These are phyloP conservation scores for Trichoderma harzianum DNA, from an alignment of 2,329 filamentous ascomycete species.

Conservation along the genomic window DNA sequence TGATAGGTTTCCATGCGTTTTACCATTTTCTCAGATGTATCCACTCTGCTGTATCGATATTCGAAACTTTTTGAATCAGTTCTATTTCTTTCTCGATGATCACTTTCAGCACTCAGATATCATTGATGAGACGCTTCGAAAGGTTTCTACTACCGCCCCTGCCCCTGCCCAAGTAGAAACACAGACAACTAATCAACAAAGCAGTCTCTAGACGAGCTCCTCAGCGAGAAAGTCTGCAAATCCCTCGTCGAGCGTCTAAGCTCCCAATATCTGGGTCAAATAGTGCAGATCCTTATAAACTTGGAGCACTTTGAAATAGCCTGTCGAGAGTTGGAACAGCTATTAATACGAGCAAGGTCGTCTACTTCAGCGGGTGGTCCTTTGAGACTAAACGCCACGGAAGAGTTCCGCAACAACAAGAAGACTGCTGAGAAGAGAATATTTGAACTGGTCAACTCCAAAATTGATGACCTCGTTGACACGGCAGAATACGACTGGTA, in stretches of 20 bases:
- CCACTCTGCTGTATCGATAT: slow-evolving; percentile 98
- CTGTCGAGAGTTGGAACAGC: slow-evolving; percentile 81
- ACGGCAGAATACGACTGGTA: slow-evolving; percentile 96
- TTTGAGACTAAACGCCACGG: slow-evolving; percentile 76
- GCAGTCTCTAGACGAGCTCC: slow-evolving; percentile 87
- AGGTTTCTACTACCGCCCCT: slow-evolving; percentile 43
- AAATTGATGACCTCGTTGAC: slow-evolving; percentile 95
- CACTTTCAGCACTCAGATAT: slow-evolving; percentile 87
- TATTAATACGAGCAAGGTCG: slow-evolving; percentile 80
- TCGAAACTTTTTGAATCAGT: slow-evolving; percentile 94
- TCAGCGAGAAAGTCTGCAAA: slow-evolving; percentile 87
- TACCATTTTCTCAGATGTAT: slow-evolving; percentile 99
- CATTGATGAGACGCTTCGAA: slow-evolving; percentile 86
- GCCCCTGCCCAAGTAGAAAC: neutral
- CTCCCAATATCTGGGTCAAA: slow-evolving; percentile 94
- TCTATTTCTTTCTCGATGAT: slow-evolving; percentile 96
- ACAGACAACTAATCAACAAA: neutral
- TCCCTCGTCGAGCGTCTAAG: slow-evolving; percentile 82
- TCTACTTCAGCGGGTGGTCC: slow-evolving; percentile 77
- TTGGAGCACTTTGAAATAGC: slow-evolving; percentile 95
- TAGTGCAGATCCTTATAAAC: slow-evolving; percentile 97
- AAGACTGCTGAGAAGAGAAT: slow-evolving; percentile 97
- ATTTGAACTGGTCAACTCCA: slow-evolving; percentile 96
- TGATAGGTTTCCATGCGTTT: slow-evolving; percentile 80
- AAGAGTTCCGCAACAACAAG: slow-evolving; percentile 83